phyloP scores from a whole-genome alignment of 1,139 yeast genomes.

The Meyerozyma smithsonii region DNA sequence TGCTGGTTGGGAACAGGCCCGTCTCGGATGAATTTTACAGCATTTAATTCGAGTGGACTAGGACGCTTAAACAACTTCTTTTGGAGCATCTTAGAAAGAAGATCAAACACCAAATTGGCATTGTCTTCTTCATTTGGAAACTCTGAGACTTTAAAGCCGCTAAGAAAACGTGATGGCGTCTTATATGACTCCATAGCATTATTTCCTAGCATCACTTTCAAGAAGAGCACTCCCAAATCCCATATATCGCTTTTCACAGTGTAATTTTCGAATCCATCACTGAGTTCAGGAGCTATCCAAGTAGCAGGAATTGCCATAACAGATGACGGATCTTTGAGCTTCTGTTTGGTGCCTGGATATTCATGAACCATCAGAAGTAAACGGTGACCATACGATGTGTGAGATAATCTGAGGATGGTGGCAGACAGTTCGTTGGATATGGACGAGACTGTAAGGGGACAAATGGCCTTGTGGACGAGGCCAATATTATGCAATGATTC shows the following conservation, averaged over 20 bases:
- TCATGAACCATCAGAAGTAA: slow-evolving; percentile 54
- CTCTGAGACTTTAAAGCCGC: slow-evolving; percentile 31
- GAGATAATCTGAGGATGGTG: slow-evolving; percentile 54
- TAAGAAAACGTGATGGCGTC: slow-evolving; percentile 60
- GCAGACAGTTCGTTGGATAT: slow-evolving; percentile 3
- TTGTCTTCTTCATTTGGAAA: slow-evolving; percentile 29
- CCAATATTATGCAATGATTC: slow-evolving; percentile 83
- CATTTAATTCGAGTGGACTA: slow-evolving; percentile 77
- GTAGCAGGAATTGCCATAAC: slow-evolving; percentile 19
- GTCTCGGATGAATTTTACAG: slow-evolving; percentile 74
- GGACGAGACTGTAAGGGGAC: slow-evolving; percentile 53
- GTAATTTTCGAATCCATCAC: slow-evolving; percentile 35
- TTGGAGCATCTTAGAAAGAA: slow-evolving; percentile 62
- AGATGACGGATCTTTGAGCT: slow-evolving; percentile 5
- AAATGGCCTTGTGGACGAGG: slow-evolving; percentile 63
- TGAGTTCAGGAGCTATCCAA: slow-evolving; percentile 82
- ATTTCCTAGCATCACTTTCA: slow-evolving; percentile 65
- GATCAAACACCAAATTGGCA: slow-evolving; percentile 49
- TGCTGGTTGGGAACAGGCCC: slow-evolving; percentile 36
- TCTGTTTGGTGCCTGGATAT: slow-evolving; percentile 37
- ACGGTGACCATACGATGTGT: slow-evolving; percentile 68
- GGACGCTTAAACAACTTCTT: slow-evolving; percentile 68
- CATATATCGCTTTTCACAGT: slow-evolving; percentile 87
- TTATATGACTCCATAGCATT: slow-evolving; percentile 42
- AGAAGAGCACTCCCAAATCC: slow-evolving; percentile 80